Evolutionary conservation across 2,329 filamentous ascomycete species (phyloP), one percentile per base, ranked within the genome.

Genomic region (Phialemoniopsis sp.): DNA sequence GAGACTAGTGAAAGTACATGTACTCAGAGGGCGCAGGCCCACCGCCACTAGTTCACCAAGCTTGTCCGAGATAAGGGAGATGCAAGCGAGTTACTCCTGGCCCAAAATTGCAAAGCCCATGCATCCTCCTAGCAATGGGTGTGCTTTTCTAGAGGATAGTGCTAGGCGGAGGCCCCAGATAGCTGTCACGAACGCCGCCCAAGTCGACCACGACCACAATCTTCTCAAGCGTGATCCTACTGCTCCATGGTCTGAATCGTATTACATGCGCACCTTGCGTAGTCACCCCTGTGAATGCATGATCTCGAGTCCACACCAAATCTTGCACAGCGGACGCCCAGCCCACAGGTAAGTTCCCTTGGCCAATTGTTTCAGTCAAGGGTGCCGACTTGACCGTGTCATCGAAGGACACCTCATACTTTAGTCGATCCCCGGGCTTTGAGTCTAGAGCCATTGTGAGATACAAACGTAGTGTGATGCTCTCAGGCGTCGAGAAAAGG

Each of bases 341-440:
- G 6, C 37, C 46, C 9, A 37, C 41, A 2, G 46, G 41, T 2
- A 44, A 40, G 31, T 41, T 40, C 12, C 32, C 31, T 29, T 18
- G 15, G 45, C 21, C 42, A 49, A 37, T 56, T 54, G 38, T 46
- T 43, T n/a, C 58, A 42, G 8, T 53, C 44, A 29, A 46, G 41
- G 2, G 39, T 30, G 8, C 36, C 26, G 10, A 54, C 47, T 8
- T 38, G 32, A 16, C 37, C 39, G 14, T 57, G n/a, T n/a, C 56
- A 4, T 55, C 49, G 1, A 54, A 53, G 7, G 64, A 71, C 40
- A 74, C 51, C 15, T 68, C 58, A 46, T 72, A 76, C 30, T 62
- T 57, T 8, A 74, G 59, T 2, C 56, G 55, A 2, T 67, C 63
- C 3, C 53, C 58, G 4, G 53, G 56, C 8, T 56, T 53, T 1